A percentile compares a stretch with the other conserved stretches of the same genome.
phyloP scores from a whole-genome alignment of 129 eudicot genomes.

The Flaveria robusta region DNA sequence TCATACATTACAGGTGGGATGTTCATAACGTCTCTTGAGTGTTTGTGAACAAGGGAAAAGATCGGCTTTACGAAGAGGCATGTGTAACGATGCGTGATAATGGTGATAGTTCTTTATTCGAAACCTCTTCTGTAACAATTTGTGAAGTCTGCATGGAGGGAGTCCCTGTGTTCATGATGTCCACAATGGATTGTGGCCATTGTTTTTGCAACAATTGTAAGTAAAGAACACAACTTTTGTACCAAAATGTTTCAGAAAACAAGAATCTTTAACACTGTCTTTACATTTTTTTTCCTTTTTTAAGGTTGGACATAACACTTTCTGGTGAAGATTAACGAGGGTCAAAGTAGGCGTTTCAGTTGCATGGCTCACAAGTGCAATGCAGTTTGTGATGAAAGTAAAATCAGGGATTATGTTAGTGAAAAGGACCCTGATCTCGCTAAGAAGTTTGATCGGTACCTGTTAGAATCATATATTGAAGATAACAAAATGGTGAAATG shows the following conservation, averaged over 20 bases:
- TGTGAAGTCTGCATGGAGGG: conserved; percentile 71
- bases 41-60: conserved; percentile 62
- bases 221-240: conserved; percentile 9
- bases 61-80: conserved; percentile 50
- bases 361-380: conserved; percentile 82
- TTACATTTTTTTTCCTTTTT: background rate
- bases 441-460: conserved; percentile 61
- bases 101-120: conserved; percentile 18
- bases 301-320: conserved; percentile 81
- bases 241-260: background rate
- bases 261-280: background rate
- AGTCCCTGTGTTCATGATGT: conserved; percentile 38
- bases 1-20: conserved; percentile 81
- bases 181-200: conserved; percentile 89
- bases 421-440: conserved; percentile 50
- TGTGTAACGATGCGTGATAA: conserved; percentile 41
- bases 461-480: conserved; percentile 76
- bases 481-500: conserved; percentile 80
- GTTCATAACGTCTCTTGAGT: conserved; percentile 46
- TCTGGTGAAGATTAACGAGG: conserved; percentile 78
- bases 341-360: conserved; percentile 66
- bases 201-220: conserved; percentile 75
- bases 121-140: conserved; percentile 25
- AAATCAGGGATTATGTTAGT: conserved; percentile 48
- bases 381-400: conserved; percentile 67